Evolutionary conservation across 2,329 filamentous ascomycete genomes (phyloP).

Genomic region (Eutypella sp.): DNA sequence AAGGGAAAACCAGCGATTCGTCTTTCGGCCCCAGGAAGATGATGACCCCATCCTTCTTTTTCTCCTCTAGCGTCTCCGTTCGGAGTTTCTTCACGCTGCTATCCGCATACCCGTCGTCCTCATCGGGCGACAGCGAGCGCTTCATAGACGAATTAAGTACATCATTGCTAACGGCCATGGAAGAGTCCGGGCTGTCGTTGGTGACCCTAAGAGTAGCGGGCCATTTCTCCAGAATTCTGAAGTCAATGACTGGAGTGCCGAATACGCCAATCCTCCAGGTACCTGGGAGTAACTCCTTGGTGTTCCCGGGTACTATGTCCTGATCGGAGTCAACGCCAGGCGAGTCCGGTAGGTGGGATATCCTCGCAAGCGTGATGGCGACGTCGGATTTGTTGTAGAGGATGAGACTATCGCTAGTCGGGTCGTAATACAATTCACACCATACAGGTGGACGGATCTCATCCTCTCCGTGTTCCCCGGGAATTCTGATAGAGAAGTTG

Average conservation of each 20-base stretch:
- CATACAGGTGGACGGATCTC: constrained; percentile 46
- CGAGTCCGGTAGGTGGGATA: constrained; percentile 38
- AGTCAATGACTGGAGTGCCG: constrained; percentile 48
- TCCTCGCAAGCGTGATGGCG: constrained; percentile 44
- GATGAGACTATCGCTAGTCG: constrained; percentile 53
- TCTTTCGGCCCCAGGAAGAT: constrained; percentile 48
- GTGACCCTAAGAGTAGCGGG: constrained; percentile 36
- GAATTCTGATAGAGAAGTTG: constrained; percentile 55
- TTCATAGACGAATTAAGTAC: constrained; percentile 45
- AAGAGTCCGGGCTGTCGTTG: constrained; percentile 24
- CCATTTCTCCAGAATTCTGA: constrained; percentile 52
- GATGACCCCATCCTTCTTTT: constrained; percentile 46
- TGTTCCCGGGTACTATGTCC: constrained; percentile 38
- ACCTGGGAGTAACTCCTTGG: constrained; percentile 46
- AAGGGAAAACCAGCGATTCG: constrained; percentile 47
- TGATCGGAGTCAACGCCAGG: constrained; percentile 38
- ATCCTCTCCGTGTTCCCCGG: constrained; percentile 39
- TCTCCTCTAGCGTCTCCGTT: constrained; percentile 20
- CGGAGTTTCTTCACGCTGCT: constrained; percentile 39
- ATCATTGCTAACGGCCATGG: constrained; percentile 25
- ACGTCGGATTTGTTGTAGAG: constrained; percentile 51
- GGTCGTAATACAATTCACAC: constrained; percentile 58
- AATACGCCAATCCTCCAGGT: constrained; percentile 53
- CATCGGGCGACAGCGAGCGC: constrained; percentile 42
- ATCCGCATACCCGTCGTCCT: constrained; percentile 28